phyloP scores from a whole-genome alignment of 106 monocot genomes.

The Ottelia alismoides region DNA sequence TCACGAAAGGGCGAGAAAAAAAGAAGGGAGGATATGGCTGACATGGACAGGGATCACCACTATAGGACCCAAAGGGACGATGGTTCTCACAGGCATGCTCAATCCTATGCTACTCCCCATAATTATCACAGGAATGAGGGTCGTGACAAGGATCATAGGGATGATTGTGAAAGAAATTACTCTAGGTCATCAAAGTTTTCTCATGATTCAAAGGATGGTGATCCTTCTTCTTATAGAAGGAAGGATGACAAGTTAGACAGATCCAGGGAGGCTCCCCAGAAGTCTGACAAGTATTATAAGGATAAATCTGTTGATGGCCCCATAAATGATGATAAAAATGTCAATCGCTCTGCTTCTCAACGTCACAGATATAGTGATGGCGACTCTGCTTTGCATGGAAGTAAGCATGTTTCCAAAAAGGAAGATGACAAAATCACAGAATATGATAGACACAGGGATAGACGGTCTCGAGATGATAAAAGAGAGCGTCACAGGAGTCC shows the following conservation, averaged over 20 bases:
- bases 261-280: slow-evolving; percentile 23
- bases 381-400: slow-evolving; percentile 8
- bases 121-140: slow-evolving; percentile 28
- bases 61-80: slow-evolving; percentile 21
- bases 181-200: slow-evolving; percentile 21
- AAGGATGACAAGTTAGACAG: slow-evolving; percentile 20
- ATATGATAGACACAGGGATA: slow-evolving; percentile 26
- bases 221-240: slow-evolving; percentile 22
- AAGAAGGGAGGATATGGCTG: slow-evolving; percentile 23
- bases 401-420: too few species aligned
- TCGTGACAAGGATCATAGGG: slow-evolving; percentile 20
- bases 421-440: slow-evolving; percentile 19
- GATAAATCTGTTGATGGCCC: slow-evolving; percentile 16
- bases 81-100: slow-evolving; percentile 24
- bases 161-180: slow-evolving; percentile 32
- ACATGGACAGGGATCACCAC: slow-evolving; percentile 19
- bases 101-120: slow-evolving; percentile 19
- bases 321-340: slow-evolving; percentile 22
- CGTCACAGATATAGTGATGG: slow-evolving; percentile 20
- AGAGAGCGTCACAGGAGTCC: slow-evolving; percentile 34
- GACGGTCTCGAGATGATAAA: slow-evolving; percentile 24
- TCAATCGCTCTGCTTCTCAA: slow-evolving; percentile 1
- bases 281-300: slow-evolving; percentile 21
- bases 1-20: slow-evolving; percentile 12
- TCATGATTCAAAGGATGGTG: slow-evolving; percentile 27